A percentile compares a stretch with the other conserved stretches of the same genome.
Evolutionary conservation across 2,329 filamentous ascomycete genomes (phyloP).

Genomic region (Epichloe sp.): DNA sequence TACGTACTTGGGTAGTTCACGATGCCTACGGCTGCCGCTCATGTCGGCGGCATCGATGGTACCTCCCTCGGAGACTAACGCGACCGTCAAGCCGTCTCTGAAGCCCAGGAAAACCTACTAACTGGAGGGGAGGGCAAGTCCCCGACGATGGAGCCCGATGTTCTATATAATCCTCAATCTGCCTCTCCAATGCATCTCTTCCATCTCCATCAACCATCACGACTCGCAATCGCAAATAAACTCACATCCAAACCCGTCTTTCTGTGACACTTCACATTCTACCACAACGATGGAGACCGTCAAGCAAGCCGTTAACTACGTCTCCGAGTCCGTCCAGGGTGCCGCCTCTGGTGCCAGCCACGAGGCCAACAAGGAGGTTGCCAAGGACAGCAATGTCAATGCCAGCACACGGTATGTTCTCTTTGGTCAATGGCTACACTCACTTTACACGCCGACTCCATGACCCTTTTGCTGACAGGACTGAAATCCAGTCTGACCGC

Average conservation of each 20-base stretch:
- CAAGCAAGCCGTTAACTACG: constrained; percentile 56
- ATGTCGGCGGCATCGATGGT: neutral
- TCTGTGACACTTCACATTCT: constrained; percentile 6
- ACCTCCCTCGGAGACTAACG: no score
- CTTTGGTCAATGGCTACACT: neutral
- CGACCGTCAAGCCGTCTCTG: no score
- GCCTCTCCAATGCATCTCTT: neutral
- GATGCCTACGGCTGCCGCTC: neutral
- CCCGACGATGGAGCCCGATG: neutral
- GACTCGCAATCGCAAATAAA: constrained; percentile 9
- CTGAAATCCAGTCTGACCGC: constrained; percentile 24
- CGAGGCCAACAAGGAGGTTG: constrained; percentile 58
- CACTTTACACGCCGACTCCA: neutral
- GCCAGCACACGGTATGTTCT: constrained; percentile 38
- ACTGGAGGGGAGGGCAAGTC: neutral
- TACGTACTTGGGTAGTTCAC: neutral
- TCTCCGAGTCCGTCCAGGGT: constrained; percentile 51
- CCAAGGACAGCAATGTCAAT: constrained; percentile 45
- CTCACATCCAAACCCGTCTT: constrained; percentile 1
- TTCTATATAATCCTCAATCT: constrained; percentile 3
- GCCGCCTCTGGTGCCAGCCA: constrained; percentile 44
- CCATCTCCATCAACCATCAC: neutral
- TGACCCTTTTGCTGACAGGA: neutral
- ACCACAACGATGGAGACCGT: constrained; percentile 32
- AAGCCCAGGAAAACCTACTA: no score